Evolutionary conservation across 495 filamentous ascomycete genomes (phyloP), one percentile per base, ranked within the genome.

Genomic region (Aspergillus kassunensis): DNA sequence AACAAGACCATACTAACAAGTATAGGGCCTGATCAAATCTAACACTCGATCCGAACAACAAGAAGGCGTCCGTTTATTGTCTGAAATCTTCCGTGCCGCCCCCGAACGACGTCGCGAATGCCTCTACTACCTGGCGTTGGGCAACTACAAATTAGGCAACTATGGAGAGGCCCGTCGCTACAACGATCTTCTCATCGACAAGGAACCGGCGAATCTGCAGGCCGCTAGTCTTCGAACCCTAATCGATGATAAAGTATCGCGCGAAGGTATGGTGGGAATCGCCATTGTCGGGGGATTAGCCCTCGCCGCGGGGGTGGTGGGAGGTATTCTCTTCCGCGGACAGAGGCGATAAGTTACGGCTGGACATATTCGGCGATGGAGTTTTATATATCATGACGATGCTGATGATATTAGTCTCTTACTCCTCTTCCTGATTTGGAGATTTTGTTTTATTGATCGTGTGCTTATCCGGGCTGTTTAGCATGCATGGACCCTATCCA

Each of bases 71-170:
- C 88, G 87, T 49, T 80, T 97, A 11, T 83, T 98, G 37, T 93
- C 92, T 51, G 95, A 98, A 55, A 97, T 98, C 74, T 97, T 97
- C 79, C 89, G 92, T 52, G 86, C 81, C 35, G 86, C 89, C 15
- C 88, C 87, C 39, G 93, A 97, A 58, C 87, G 93, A 51, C 86
- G 95, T 51, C 85, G 93, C 49, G 93, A 98, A 79, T 98, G 93
- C 65, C 87, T 97, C 24, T 98, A 96, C 76, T 98, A 98, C 69
- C 81, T 98, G 11, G 93, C 89, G 11, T 79, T 98, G 19, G 93
- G 93, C 44, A 95, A 98, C 74, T 98, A 90, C 83, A 95, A 96
- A 74, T 83, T 98, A 8, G 95, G 93, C 33, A 97, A 96, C 76
- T 98, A 95, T 64, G 90, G 84, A 23, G 92, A 98, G 66, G 91